These are phyloP conservation scores for Trametes cinnabarina DNA, from an alignment of 768 basidiomycete genomes.

Conservation along the genomic window DNA sequence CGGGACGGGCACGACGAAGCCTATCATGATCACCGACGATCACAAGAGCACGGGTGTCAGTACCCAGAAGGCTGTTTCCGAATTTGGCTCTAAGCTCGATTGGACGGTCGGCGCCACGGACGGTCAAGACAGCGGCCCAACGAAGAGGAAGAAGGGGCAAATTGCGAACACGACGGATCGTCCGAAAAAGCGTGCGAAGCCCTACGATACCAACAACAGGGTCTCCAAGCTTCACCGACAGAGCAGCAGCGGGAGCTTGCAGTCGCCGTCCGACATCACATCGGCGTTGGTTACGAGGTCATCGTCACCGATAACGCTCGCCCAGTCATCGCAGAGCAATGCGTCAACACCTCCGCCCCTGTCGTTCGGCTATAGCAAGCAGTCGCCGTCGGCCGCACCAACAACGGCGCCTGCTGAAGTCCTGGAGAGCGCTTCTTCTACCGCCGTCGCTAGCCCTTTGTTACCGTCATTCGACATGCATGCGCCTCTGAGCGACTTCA, in stretches of 20 bases:
- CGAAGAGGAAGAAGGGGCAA: conserved; percentile 52
- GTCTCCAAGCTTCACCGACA: conserved; percentile 28
- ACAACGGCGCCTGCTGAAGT: neutral
- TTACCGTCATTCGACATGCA: conserved; percentile 12
- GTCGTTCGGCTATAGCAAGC: neutral
- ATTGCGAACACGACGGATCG: conserved; percentile 26
- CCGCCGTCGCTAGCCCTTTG: conserved; percentile 10
- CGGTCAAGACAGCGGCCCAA: conserved; percentile 34
- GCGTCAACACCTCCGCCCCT: conserved; percentile 5
- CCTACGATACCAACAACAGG: conserved; percentile 50
- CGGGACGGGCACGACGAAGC: conserved; percentile 76
- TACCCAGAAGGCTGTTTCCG: conserved; percentile 22
- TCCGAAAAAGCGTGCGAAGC: conserved; percentile 63
- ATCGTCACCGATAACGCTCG: conserved; percentile 27
- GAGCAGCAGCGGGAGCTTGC: conserved; percentile 31
- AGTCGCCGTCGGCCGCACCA: neutral
- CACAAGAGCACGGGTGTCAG: conserved; percentile 73
- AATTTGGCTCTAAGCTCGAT: conserved; percentile 15
- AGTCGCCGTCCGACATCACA: conserved; percentile 29
- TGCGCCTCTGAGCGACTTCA: conserved; percentile 8
- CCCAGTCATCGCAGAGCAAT: neutral
- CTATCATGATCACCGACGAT: conserved; percentile 99
- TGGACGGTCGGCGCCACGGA: conserved; percentile 15
- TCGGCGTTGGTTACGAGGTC: conserved; percentile 32
- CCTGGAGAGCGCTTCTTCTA: conserved; percentile 6